Evolutionary conservation across 345 rosid genomes (phyloP), one percentile per base, ranked within the genome.

Genomic region (Theobroma cacao): DNA sequence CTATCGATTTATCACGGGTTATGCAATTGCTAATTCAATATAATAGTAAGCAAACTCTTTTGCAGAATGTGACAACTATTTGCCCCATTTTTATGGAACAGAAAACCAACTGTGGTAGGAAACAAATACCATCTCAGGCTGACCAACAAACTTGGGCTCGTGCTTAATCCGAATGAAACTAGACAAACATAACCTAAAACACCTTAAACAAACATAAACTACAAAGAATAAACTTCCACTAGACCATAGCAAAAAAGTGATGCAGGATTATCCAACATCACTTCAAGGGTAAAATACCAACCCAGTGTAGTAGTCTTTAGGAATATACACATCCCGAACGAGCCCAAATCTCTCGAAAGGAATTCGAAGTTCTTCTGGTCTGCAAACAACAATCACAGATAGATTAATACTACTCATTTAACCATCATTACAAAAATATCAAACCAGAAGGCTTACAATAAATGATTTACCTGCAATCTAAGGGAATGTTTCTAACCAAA

Each of bases 301-400:
- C 99, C 99, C 98, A 34, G 98, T 84, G 86, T 93, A 89, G 81
- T 90, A 96, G 78, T 96, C 98, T 86, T 89, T 89, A 0, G 99
- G 98, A 75, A 96, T 86, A 85, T 96, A 96, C 15, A 96, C 97
- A 79, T 94, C 98, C 80, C 97, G 91, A 66, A 96, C 97, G 71
- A 78, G 83, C 48, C 98, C 99, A 79, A 86, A 94, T 69, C 97
- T 90, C 91, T 94, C 98, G 76, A 94, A 96, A 1, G 97, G 92
- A 45, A 79, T 74, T 66, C 98, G 85, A 61, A 94, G 94, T 81
- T 96, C 99, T 82, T 96, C 99, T 34, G 94, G 90, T 77, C 99
- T 96, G 83, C 81, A 85, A 82, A 66, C n/a, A 66, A 26, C 0
- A 45, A 22, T 12, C 17, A 62, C 9, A 31, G 5, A 15, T 20